A percentile compares a stretch with the other conserved stretches of the same genome.
Evolutionary conservation across 2,329 filamentous ascomycete genomes (phyloP).

Genomic region (Phoma sp.): DNA sequence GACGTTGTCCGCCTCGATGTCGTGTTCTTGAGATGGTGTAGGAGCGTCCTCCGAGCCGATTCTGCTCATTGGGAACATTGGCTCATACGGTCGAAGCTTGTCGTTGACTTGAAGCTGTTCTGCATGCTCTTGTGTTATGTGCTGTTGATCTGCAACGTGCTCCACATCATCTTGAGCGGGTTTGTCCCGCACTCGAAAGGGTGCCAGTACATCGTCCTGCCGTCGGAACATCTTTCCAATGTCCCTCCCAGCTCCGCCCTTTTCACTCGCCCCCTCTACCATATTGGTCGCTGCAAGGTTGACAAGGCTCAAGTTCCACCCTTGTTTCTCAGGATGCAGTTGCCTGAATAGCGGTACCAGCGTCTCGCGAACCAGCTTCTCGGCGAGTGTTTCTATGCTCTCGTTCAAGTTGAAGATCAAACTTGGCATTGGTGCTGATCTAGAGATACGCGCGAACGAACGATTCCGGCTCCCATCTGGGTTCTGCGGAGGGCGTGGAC

Average conservation of each 20-base stretch:
- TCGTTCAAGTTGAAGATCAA: conserved; percentile 74
- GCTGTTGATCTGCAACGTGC: conserved; percentile 45
- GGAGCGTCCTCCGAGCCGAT: conserved; percentile 45
- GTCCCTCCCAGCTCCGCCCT: conserved; percentile 67
- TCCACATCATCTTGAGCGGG: background rate
- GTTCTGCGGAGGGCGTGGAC: conserved; percentile 64
- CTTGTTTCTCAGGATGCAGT: conserved; percentile 71
- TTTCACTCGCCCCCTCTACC: conserved; percentile 58
- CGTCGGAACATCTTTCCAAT: conserved; percentile 83
- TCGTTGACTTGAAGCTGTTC: conserved; percentile 15
- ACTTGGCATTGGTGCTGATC: conserved; percentile 74
- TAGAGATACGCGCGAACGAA: conserved; percentile 74
- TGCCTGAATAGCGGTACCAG: conserved; percentile 76
- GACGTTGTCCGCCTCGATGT: conserved; percentile 22
- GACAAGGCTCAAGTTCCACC: conserved; percentile 82
- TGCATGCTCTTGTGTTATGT: background rate
- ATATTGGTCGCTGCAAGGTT: conserved; percentile 92
- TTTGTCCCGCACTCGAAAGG: conserved; percentile 1
- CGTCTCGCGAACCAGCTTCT: conserved; percentile 72
- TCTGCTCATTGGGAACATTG: conserved; percentile 1
- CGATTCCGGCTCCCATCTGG: conserved; percentile 63
- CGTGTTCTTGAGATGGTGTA: conserved; percentile 32
- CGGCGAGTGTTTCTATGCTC: conserved; percentile 66
- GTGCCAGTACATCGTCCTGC: conserved; percentile 73
- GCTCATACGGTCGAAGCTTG: background rate